These are phyloP conservation scores for Crithidia fasciculata DNA, from an alignment of 208 protist genomes.

Conservation along the genomic window DNA sequence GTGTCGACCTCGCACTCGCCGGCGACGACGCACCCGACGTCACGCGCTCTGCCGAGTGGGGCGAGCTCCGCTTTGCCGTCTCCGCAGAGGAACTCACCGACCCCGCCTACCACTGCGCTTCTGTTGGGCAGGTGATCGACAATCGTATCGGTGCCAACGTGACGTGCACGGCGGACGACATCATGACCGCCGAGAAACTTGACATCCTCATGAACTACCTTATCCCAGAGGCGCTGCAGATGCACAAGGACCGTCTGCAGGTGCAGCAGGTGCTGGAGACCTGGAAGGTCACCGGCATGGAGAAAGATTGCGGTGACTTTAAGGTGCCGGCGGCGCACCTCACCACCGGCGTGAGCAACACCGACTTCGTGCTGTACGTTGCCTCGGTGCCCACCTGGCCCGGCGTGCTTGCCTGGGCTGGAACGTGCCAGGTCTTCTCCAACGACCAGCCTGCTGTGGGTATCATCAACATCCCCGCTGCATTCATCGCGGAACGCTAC, in stretches of 20 bases:
- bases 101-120: slow-evolving; percentile 46
- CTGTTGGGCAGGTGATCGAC: slow-evolving; percentile 17
- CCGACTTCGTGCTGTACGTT: slow-evolving; percentile 81
- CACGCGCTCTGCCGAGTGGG: slow-evolving; percentile 13
- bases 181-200: slow-evolving; percentile 47
- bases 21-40: not conserved
- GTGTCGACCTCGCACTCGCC: not conserved
- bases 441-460: slow-evolving; percentile 40
- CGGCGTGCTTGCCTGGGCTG: slow-evolving; percentile 45
- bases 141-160: slow-evolving; percentile 25
- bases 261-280: slow-evolving; percentile 31
- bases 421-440: slow-evolving; percentile 37
- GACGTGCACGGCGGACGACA: slow-evolving; percentile 30
- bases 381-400: slow-evolving; percentile 33
- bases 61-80: slow-evolving; percentile 47
- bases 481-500: slow-evolving; percentile 18
- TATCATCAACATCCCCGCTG: slow-evolving; percentile 55
- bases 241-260: slow-evolving; percentile 58
- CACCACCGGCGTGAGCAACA: slow-evolving; percentile 39
- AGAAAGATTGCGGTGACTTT: not conserved
- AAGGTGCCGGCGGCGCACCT: slow-evolving; percentile 31
- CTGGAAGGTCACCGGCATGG: slow-evolving; percentile 27
- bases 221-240: slow-evolving; percentile 46
- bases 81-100: slow-evolving; percentile 43
- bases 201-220: slow-evolving; percentile 33